phyloP scores from a whole-genome alignment of 2,329 filamentous ascomycete species.

The Cladosporium halotolerans region DNA sequence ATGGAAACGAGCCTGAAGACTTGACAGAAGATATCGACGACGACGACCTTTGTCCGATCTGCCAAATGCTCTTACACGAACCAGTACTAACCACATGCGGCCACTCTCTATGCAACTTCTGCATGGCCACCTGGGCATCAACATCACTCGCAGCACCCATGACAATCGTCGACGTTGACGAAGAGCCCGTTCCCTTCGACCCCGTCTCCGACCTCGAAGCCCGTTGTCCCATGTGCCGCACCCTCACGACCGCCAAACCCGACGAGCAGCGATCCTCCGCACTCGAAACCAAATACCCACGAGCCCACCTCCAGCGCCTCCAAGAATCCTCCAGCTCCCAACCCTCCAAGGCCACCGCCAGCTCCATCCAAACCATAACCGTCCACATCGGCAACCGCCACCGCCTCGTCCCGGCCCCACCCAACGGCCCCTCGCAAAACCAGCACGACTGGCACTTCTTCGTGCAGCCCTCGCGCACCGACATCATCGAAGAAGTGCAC shows the following conservation, averaged over 20 bases:
- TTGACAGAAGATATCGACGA: constrained; percentile 26
- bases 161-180: constrained; percentile 35
- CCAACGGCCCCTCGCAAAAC: constrained; percentile 25
- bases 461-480: constrained; percentile 36
- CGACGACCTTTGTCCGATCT: constrained; percentile 42
- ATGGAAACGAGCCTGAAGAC: no score
- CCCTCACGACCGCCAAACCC: constrained; percentile 31
- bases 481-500: constrained; percentile 41
- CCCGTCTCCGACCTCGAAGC: constrained; percentile 31
- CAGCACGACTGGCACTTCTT: constrained; percentile 44
- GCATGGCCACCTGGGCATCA: constrained; percentile 44
- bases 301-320: constrained; percentile 30
- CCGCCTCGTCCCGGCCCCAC: constrained; percentile 18
- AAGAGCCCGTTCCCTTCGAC: constrained; percentile 26
- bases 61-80: constrained; percentile 37
- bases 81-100: constrained; percentile 39
- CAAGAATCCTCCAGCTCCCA: constrained; percentile 28
- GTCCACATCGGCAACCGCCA: constrained; percentile 42
- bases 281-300: constrained; percentile 33
- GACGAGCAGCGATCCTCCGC: constrained; percentile 23
- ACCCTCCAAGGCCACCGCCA: constrained; percentile 14
- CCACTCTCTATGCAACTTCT: constrained; percentile 40
- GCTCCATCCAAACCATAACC: constrained; percentile 35
- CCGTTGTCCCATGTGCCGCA: constrained; percentile 43
- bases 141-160: constrained; percentile 34